Evolutionary conservation across 2,329 filamentous ascomycete genomes (phyloP).

Genomic region (Thermoascus crustaceus): DNA sequence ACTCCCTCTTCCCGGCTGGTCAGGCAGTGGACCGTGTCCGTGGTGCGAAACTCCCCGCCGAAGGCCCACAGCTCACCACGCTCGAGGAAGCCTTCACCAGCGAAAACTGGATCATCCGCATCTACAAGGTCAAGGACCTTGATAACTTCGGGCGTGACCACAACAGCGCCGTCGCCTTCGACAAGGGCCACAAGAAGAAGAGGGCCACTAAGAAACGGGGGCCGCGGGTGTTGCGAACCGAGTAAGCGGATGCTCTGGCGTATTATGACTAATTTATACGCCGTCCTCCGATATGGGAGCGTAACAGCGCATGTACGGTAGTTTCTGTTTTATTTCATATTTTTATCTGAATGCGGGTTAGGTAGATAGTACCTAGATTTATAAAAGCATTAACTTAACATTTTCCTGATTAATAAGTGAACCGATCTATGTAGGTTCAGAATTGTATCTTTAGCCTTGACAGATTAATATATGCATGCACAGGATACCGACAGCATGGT

Average conservation of each 20-base stretch:
- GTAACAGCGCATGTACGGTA: too few species aligned
- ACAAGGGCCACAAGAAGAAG: constrained; percentile 47
- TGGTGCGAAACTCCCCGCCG: constrained; percentile 67
- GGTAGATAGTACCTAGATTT: too few species aligned
- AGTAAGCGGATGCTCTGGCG: constrained; percentile 20
- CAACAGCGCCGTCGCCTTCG: constrained; percentile 49
- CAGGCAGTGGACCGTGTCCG: constrained; percentile 89
- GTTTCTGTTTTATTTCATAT: constrained; percentile 2
- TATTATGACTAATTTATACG: constrained; percentile 7
- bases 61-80: constrained; percentile 76
- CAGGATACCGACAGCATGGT: too few species aligned
- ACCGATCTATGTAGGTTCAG: too few species aligned
- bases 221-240: constrained; percentile 36
- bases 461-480: too few species aligned
- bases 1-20: constrained; percentile 80
- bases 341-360: neutral
- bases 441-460: too few species aligned
- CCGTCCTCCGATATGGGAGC: too few species aligned
- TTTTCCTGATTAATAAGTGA: too few species aligned
- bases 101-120: constrained; percentile 99
- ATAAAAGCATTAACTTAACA: too few species aligned
- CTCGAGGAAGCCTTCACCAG: constrained; percentile 97
- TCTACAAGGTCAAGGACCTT: constrained; percentile 99
- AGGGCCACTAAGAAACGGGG: constrained; percentile 39
- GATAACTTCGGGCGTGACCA: constrained; percentile 94